Evolutionary conservation across 2,329 filamentous ascomycete genomes (phyloP), one percentile per base, ranked within the genome.

Genomic region (Hypoxylon sp.): DNA sequence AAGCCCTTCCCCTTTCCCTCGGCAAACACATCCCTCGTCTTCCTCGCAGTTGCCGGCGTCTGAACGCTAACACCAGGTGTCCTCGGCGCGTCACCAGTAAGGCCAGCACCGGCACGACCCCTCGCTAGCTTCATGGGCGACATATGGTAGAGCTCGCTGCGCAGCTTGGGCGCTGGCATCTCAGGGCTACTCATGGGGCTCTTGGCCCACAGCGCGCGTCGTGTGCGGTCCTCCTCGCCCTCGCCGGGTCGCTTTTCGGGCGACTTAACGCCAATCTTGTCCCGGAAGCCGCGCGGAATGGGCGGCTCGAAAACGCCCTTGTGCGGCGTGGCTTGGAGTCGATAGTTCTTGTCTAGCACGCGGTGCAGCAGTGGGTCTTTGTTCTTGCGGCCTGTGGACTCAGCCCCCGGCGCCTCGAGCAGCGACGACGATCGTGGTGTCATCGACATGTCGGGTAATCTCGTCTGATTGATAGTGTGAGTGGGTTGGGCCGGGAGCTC

Each of bases 321-420:
- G 71, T 96, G 90, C 0, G 96, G 96, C 8, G 96, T 99, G 5
- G 95, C 93, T 78, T 96, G 93, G 23, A 99, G 85, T 30, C 95
- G 92, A 81, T 97, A 99, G 62, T 92, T 97, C 80, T 96, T 97
- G 82, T 98, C 94, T 4, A 97, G 87, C n/a, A 98, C 85, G 63
- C 91, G 92, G 78, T 98, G 95, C 41, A 99, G 85, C 7, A 98
- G 84, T 2, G 92, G 92, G 75, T 97, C 93, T 65, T 88, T 87
- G 73, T 82, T 83, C 75, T 66, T 76, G 55, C 69, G 76, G 37
- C 75, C 61, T 7, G 74, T 66, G 2, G 74, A 73, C 2, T 70
- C 67, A 3, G 69, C 74, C 61, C 65, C 71, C 55, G 70, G 75
- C 37, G 75, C 82, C 63, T 77, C 76, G 80, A 79, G 88, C 70